phyloP scores from a whole-genome alignment of 2,329 filamentous ascomycete species.

The Penicillium capsulatum region DNA sequence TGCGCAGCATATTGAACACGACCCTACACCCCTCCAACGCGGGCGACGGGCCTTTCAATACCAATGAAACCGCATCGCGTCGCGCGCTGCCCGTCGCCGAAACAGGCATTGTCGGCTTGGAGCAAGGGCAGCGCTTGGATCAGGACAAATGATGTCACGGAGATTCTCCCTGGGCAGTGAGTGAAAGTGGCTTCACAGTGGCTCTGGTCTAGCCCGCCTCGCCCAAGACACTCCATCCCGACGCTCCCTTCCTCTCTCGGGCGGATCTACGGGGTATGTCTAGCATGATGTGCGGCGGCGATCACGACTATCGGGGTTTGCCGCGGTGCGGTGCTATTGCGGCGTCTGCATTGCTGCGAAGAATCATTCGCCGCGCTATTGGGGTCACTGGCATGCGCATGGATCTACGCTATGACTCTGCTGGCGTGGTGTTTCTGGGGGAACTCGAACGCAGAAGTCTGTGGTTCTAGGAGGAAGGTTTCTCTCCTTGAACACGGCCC shows the following conservation, averaged over 20 bases:
- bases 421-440: not conserved
- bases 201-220: conserved; percentile 1
- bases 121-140: conserved; percentile 16
- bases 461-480: not conserved
- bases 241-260: conserved; percentile 1
- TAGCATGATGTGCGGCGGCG: conserved; percentile 13
- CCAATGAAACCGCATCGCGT: conserved; percentile 9
- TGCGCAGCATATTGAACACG: conserved; percentile 13
- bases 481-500: conserved; percentile 4
- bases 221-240: conserved; percentile 6
- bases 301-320: conserved; percentile 5
- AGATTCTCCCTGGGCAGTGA: conserved; percentile 6
- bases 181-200: no score
- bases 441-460: not conserved
- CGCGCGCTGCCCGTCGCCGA: conserved; percentile 10
- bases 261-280: conserved; percentile 6
- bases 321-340: conserved; percentile 11
- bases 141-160: conserved; percentile 16
- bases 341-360: conserved; percentile 8
- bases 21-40: conserved; percentile 1
- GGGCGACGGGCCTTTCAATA: not conserved
- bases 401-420: conserved; percentile 9
- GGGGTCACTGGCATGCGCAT: conserved; percentile 16
- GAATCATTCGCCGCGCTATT: conserved; percentile 8
- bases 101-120: conserved; percentile 10